Conservation (phyloP, 306 rosid genomes). For the Vigna reflexopilosa region DNA sequence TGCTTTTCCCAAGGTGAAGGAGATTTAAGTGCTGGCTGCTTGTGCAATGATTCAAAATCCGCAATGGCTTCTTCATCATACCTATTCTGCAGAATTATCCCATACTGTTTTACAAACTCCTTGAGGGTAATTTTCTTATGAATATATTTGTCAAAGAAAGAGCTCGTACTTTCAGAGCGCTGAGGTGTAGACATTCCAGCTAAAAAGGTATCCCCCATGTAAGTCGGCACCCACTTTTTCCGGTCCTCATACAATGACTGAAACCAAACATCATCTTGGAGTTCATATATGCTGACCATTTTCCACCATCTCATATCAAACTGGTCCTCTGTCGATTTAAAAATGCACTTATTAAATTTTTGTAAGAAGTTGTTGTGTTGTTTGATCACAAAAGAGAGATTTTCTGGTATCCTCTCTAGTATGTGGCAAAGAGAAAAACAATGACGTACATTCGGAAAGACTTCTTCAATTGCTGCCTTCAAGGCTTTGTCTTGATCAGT, state of each 20-base stretch:
- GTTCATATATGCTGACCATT: constrained; percentile 83
- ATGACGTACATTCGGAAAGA: constrained; percentile 75
- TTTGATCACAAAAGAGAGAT: constrained; percentile 73
- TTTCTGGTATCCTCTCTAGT: constrained; percentile 81
- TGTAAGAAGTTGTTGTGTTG: constrained; percentile 67
- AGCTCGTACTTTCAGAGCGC: constrained; percentile 86
- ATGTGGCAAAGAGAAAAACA: constrained; percentile 85
- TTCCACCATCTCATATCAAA: constrained; percentile 95
- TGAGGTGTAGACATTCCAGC: constrained; percentile 84
- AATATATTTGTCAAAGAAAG: constrained; percentile 91
- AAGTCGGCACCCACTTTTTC: constrained; percentile 85
- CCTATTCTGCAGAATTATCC: constrained; percentile 80
- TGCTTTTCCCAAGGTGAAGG: constrained; percentile 99
- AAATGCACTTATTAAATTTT: constrained; percentile 78
- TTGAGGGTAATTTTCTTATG: constrained; percentile 85
- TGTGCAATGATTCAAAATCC: constrained; percentile 92
- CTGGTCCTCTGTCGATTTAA: constrained; percentile 86
- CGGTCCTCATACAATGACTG: constrained; percentile 78
- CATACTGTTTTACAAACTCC: constrained; percentile 88
- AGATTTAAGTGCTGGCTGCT: constrained; percentile 92
- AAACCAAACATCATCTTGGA: constrained; percentile 76
- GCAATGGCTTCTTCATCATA: constrained; percentile 89
- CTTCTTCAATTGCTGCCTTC: constrained; percentile 81
- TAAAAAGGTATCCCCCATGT: constrained; percentile 74
- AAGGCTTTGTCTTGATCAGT: constrained; percentile 83